Percentiles rank a stretch among this genome's conserved stretches.
phyloP scores from a whole-genome alignment of 2,329 filamentous ascomycete genomes.

The Aspergillus sojae region DNA sequence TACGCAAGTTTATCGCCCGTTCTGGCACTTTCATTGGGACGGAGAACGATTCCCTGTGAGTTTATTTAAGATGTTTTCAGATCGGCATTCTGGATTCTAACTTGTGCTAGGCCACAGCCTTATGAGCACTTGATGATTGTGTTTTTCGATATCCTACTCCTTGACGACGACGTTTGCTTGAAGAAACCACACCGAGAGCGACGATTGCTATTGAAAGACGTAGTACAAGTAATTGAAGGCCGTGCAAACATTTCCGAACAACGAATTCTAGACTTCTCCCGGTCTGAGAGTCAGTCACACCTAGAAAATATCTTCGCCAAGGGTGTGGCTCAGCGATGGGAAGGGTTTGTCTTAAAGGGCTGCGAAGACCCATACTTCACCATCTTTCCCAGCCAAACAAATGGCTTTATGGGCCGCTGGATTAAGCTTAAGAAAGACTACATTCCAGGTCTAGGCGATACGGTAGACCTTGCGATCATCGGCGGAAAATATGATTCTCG shows the following conservation, averaged over 20 bases:
- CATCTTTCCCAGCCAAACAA: slow-evolving; percentile 41
- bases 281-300: slow-evolving; percentile 52
- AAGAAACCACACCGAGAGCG: slow-evolving; percentile 46
- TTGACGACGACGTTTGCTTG: slow-evolving; percentile 58
- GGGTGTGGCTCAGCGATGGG: slow-evolving; percentile 67
- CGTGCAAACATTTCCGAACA: slow-evolving; percentile 68
- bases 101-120: slow-evolving; percentile 43
- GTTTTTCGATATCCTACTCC: slow-evolving; percentile 62
- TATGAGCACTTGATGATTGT: slow-evolving; percentile 63
- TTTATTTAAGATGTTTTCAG: slow-evolving; percentile 8
- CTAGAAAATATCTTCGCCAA: slow-evolving; percentile 68
- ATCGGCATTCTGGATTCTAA: slow-evolving; percentile 15
- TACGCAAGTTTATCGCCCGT: slow-evolving; percentile 76
- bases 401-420: slow-evolving; percentile 49
- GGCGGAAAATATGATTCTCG: slow-evolving; percentile 72
- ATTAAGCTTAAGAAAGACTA: slow-evolving; percentile 93
- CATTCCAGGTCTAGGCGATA: slow-evolving; percentile 74
- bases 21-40: slow-evolving; percentile 71
- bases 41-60: slow-evolving; percentile 68
- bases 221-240: slow-evolving; percentile 61
- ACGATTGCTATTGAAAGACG: slow-evolving; percentile 57
- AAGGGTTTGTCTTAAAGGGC: slow-evolving; percentile 81
- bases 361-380: slow-evolving; percentile 75
- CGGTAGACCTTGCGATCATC: slow-evolving; percentile 79
- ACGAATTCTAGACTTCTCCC: slow-evolving; percentile 67